Conservation (phyloP, 768 basidiomycete genomes). For the Lentinula guzmanii region DNA sequence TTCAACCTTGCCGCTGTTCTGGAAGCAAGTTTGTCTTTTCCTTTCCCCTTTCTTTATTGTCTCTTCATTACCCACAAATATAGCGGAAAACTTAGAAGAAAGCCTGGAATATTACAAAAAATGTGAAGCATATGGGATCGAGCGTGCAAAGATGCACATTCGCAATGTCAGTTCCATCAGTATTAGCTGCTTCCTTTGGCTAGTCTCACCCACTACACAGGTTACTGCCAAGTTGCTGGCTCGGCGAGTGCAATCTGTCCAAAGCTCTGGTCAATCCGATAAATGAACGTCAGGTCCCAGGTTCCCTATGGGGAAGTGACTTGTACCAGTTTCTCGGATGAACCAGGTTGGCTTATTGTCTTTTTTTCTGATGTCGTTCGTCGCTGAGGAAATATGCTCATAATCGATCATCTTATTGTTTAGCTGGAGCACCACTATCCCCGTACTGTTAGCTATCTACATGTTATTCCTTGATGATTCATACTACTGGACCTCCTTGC, state of each 20-base stretch:
- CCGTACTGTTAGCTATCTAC: background rate
- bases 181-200: constrained; percentile 11
- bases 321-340: background rate
- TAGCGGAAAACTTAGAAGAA: constrained; percentile 77
- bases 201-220: constrained; percentile 29
- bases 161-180: constrained; percentile 54
- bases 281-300: background rate
- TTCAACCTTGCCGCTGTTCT: constrained; percentile 90
- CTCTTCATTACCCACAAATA: constrained; percentile 21
- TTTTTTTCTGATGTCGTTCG: background rate
- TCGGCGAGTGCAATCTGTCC: constrained; percentile 46
- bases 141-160: constrained; percentile 74
- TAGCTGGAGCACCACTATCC: background rate
- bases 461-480: background rate
- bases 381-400: background rate
- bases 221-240: constrained; percentile 78
- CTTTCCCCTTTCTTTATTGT: constrained; percentile 24
- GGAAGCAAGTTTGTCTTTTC: constrained; percentile 66
- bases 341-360: constrained; percentile 9
- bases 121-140: constrained; percentile 71
- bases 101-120: constrained; percentile 78
- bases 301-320: background rate
- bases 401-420: background rate
- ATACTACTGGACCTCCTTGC: background rate
- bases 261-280: constrained; percentile 26